phyloP scores from a whole-genome alignment of 2,329 filamentous ascomycete genomes.

The Colletotrichum tofieldiae region DNA sequence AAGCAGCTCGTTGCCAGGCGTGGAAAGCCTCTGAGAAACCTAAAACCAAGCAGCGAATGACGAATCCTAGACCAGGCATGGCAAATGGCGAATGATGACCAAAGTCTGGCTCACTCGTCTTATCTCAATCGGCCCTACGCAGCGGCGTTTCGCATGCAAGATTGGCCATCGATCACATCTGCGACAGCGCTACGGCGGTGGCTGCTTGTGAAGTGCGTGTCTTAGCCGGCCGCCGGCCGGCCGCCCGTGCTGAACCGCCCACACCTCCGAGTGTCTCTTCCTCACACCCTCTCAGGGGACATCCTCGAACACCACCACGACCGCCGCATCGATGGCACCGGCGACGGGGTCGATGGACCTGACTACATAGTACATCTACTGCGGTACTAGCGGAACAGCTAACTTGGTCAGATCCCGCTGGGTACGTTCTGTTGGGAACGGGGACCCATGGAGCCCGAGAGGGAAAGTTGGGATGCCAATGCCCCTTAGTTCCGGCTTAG shows the following conservation, averaged over 20 bases:
- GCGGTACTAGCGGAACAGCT: neutral
- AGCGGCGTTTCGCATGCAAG: conserved; percentile 37
- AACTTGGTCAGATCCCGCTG: conserved; percentile 1
- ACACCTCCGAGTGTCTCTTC: neutral
- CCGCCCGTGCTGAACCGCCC: neutral
- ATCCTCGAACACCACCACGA: neutral
- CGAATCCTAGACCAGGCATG: neutral
- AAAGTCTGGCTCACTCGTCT: conserved; percentile 1
- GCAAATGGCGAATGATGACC: conserved; percentile 9
- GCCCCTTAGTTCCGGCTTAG: neutral
- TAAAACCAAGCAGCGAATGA: conserved; percentile 12
- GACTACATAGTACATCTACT: neutral
- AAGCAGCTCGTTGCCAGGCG: neutral
- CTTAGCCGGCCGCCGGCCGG: conserved; percentile 1
- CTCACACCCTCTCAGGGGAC: conserved; percentile 5
- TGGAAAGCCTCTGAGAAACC: neutral
- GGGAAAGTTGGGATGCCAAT: conserved; percentile 15
- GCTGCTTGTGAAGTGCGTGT: conserved; percentile 6
- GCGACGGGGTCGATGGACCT: conserved; percentile 6
- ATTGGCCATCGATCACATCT: conserved; percentile 22
- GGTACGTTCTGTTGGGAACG: conserved; percentile 17
- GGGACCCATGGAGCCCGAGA: neutral
- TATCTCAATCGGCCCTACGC: conserved; percentile 42
- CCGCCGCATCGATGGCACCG: neutral
- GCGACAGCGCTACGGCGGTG: conserved; percentile 15